Evolutionary conservation across 352 stramenopile species (phyloP).

Genomic region (Globisporangium rhizosaccharum): DNA sequence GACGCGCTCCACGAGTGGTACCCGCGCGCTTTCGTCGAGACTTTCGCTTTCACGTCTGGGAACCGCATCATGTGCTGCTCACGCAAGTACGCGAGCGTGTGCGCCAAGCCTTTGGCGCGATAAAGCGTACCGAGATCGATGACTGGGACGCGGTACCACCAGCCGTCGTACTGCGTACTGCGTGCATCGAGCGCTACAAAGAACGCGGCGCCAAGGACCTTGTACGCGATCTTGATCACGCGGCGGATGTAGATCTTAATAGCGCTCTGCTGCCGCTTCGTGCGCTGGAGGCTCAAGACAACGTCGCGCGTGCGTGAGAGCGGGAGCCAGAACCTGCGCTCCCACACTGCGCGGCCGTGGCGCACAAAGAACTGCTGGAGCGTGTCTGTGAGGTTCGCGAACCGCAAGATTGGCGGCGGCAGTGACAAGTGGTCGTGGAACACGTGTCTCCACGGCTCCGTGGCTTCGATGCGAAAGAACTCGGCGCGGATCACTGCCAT

Average conservation of each 20-base stretch:
- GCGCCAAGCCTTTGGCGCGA: constrained; percentile 8
- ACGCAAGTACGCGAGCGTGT: constrained; percentile 23
- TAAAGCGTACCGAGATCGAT: constrained; percentile 17
- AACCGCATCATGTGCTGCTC: constrained; percentile 17
- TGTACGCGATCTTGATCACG: constrained; percentile 16
- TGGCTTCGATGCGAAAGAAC: constrained; percentile 18
- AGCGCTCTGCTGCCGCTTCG: constrained; percentile 19
- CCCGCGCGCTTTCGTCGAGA: neutral
- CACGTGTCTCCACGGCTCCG: constrained; percentile 19
- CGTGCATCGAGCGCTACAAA: constrained; percentile 22
- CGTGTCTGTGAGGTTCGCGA: constrained; percentile 7
- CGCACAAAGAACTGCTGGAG: constrained; percentile 19
- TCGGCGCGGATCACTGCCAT: constrained; percentile 8
- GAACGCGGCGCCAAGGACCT: constrained; percentile 21
- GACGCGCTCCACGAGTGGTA: constrained; percentile 20
- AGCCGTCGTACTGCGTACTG: constrained; percentile 13
- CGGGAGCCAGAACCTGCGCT: constrained; percentile 28
- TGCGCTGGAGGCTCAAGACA: neutral
- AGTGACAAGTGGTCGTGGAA: constrained; percentile 17
- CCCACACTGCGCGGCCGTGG: constrained; percentile 27
- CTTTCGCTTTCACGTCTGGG: constrained; percentile 7
- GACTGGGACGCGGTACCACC: constrained; percentile 19
- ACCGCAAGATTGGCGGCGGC: constrained; percentile 12
- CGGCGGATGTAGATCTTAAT: constrained; percentile 15
- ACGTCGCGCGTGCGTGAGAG: constrained; percentile 5